Percentiles rank a stretch among this genome's conserved stretches.
These are phyloP conservation scores for Fusarium nodosum DNA, from an alignment of 2,329 filamentous ascomycete species.

Conservation along the genomic window DNA sequence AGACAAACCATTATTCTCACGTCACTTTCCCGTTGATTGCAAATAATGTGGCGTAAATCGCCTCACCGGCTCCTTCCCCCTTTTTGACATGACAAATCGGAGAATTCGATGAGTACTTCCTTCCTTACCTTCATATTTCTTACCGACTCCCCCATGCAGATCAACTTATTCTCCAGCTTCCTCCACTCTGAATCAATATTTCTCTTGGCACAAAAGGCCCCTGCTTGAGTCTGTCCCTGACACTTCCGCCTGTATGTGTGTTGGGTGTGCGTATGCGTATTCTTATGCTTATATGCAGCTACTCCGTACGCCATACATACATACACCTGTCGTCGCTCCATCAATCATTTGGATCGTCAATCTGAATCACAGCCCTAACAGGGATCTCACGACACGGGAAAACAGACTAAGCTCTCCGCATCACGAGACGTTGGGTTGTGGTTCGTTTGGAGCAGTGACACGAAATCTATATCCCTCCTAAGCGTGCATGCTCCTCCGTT, in stretches of 20 bases:
- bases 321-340: conserved; percentile 1
- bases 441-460: conserved; percentile 29
- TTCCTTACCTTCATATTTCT: conserved; percentile 31
- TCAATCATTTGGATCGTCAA: conserved; percentile 23
- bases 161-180: conserved; percentile 33
- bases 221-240: conserved; percentile 20
- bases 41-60: conserved; percentile 50
- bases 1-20: conserved; percentile 33
- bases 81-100: conserved; percentile 32
- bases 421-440: conserved; percentile 29
- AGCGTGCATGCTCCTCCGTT: neutral
- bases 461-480: conserved; percentile 4
- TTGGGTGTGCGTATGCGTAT: conserved; percentile 13
- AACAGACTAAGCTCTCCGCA: conserved; percentile 35
- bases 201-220: conserved; percentile 17
- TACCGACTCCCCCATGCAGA: conserved; percentile 33
- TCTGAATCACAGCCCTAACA: conserved; percentile 32
- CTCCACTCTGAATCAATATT: conserved; percentile 20
- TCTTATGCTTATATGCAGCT: conserved; percentile 5
- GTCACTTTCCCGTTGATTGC: conserved; percentile 33
- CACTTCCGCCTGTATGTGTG: conserved; percentile 10
- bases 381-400: conserved; percentile 20
- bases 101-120: conserved; percentile 23
- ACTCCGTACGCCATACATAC: conserved; percentile 12
- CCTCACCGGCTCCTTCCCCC: conserved; percentile 44